Evolutionary conservation across 495 filamentous ascomycete species (phyloP), one percentile per base, ranked within the genome.

Genomic region (Podospora australis): DNA sequence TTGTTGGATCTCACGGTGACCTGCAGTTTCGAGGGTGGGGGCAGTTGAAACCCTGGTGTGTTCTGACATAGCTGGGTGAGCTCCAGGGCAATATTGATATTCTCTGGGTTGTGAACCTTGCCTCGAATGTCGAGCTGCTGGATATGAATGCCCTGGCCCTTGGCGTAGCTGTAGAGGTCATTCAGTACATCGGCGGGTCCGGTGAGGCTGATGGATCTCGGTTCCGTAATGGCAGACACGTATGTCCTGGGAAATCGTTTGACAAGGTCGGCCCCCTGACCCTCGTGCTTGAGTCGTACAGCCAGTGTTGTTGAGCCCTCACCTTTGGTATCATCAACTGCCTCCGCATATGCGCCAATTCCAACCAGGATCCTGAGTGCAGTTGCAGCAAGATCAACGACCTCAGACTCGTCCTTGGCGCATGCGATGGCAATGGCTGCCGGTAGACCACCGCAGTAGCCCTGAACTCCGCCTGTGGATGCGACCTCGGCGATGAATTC

Each of bases 361-460:
- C 47, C 52, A 6, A 64, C 20, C 6, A 56, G 52, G 30, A 65
- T 36, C 8, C 49, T 39, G 21, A 66, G 16, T 45, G 67, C 53
- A 40, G 57, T 53, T 46, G 52, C 30, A 35, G 58, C 48, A 66
- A 67, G 65, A 64, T 72, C 64, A 59, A 72, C 58, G 47, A 68
- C 56, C 61, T 74, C 47, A 60, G 65, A 49, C 36, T 64, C 65
- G 32, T 56, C 50, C 9, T 36, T 26, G 20, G 65, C 55, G 23
- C 48, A 50, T 13, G 63, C 60, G 25, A 66, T 56, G 13, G 65
- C 58, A 21, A 62, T 46, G n/a, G 60, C 60, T 4, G 60, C 40
- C 35, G 28, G 28, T 9, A 45, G 14, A 21, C 43, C 43, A 3
- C 26, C 43, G 23, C 43, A 45, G 28, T 32, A 45, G 3, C 43